These are phyloP conservation scores for Candida patagonica DNA, from an alignment of 805 yeast genomes.

Conservation along the genomic window DNA sequence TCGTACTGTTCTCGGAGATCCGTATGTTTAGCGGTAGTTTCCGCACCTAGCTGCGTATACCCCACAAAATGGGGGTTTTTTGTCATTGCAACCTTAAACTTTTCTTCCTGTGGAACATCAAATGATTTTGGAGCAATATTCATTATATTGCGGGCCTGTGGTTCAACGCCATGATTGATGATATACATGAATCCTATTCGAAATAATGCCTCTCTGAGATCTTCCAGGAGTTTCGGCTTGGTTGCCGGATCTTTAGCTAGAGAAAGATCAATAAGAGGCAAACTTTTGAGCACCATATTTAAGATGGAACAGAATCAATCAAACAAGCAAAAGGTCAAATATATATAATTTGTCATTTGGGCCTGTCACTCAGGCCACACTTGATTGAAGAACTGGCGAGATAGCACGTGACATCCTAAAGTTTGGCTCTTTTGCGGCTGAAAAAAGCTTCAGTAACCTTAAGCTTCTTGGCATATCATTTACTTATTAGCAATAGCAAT, in stretches of 20 bases:
- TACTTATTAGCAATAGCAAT: too few species aligned
- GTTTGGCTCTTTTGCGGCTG: too few species aligned
- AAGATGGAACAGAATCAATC: too few species aligned
- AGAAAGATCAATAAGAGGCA: conserved; percentile 33
- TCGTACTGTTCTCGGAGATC: conserved; percentile 60
- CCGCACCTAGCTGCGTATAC: conserved; percentile 47
- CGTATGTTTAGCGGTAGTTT: conserved; percentile 42
- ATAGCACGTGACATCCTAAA: too few species aligned
- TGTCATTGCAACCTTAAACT: conserved; percentile 41
- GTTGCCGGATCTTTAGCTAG: conserved; percentile 35
- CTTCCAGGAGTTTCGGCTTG: conserved; percentile 33
- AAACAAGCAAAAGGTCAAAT: too few species aligned
- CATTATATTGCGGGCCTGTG: conserved; percentile 32
- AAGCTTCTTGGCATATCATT: too few species aligned
- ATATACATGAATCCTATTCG: conserved; percentile 48
- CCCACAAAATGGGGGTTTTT: conserved; percentile 52
- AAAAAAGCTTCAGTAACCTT: too few species aligned
- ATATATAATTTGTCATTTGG: too few species aligned
- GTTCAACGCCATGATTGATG: conserved; percentile 37
- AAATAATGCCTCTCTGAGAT: conserved; percentile 38
- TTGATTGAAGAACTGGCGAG: too few species aligned
- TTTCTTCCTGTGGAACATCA: conserved; percentile 37
- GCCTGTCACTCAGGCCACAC: too few species aligned
- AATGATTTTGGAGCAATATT: conserved; percentile 37
- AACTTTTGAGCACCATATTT: conserved; percentile 14